Conservation (phyloP, 2,329 filamentous ascomycete species). For the Byssochlamys sp. region DNA sequence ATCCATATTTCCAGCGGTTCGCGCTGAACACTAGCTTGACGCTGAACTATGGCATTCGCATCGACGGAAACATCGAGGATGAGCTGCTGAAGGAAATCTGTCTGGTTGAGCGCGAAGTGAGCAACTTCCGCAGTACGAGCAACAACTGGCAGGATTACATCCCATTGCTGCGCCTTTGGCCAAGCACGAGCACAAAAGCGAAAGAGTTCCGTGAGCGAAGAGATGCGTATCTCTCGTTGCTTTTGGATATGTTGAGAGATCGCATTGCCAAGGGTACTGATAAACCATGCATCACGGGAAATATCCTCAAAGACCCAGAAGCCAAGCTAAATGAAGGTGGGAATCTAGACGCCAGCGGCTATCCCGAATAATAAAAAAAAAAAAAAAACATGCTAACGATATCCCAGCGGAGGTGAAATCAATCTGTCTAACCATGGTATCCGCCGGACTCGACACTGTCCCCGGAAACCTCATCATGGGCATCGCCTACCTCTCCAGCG, state of each 20-base stretch:
- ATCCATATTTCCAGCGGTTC: slow-evolving; percentile 63
- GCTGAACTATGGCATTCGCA: slow-evolving; percentile 69
- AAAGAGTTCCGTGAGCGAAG: slow-evolving; percentile 57
- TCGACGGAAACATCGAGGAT: slow-evolving; percentile 60
- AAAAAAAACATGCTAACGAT: slow-evolving; percentile 34
- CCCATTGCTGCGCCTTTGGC: slow-evolving; percentile 59
- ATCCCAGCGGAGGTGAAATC: slow-evolving; percentile 62
- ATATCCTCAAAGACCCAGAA: slow-evolving; percentile 61
- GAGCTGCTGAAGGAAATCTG: slow-evolving; percentile 63
- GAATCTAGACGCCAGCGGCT: slow-evolving; percentile 7
- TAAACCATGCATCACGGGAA: slow-evolving; percentile 59
- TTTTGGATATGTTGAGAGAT: slow-evolving; percentile 53
- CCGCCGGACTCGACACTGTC: slow-evolving; percentile 71
- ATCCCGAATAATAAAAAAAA: slow-evolving; percentile 9
- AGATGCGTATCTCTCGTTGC: slow-evolving; percentile 54
- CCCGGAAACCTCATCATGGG: slow-evolving; percentile 72
- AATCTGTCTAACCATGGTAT: slow-evolving; percentile 74
- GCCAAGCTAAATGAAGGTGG: slow-evolving; percentile 58
- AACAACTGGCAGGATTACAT: slow-evolving; percentile 82
- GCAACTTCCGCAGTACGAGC: slow-evolving; percentile 66
- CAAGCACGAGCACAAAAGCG: slow-evolving; percentile 53
- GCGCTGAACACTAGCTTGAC: slow-evolving; percentile 69
- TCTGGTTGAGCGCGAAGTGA: slow-evolving; percentile 64
- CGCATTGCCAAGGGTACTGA: slow-evolving; percentile 54
- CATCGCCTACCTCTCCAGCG: slow-evolving; percentile 62